Conservation (phyloP, 768 basidiomycete genomes). For the Gautieria morchelliformis region DNA sequence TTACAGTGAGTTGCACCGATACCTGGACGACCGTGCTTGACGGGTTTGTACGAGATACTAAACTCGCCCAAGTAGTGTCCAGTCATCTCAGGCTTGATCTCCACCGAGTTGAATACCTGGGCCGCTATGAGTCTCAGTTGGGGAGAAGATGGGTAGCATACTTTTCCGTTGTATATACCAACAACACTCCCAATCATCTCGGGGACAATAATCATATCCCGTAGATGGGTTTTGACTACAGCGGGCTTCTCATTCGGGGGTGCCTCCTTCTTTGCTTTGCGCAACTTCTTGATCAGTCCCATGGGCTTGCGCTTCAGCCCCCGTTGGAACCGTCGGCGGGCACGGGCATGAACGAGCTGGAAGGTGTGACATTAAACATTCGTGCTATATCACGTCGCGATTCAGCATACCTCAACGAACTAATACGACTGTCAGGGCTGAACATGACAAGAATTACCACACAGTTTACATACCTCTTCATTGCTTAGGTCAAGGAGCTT, state of each 20-base stretch:
- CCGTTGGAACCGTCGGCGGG: conserved; percentile 96
- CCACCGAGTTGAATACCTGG: conserved; percentile 89
- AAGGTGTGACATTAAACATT: conserved; percentile 5
- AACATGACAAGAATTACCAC: not conserved
- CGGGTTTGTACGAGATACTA: conserved; percentile 94
- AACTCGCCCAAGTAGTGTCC: conserved; percentile 99
- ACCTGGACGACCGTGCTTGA: conserved; percentile 99
- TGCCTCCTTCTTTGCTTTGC: conserved; percentile 99
- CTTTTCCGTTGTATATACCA: conserved; percentile 98
- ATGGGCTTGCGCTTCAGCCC: conserved; percentile 98
- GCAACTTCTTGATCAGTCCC: conserved; percentile 98
- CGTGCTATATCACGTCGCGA: not conserved
- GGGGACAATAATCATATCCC: conserved; percentile 99
- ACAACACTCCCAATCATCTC: conserved; percentile 99
- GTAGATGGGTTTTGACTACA: conserved; percentile 97
- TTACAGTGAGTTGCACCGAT: conserved; percentile 88
- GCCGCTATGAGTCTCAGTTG: not conserved
- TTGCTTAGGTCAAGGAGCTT: conserved; percentile 95
- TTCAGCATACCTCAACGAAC: conserved; percentile 67
- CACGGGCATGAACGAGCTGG: conserved; percentile 96
- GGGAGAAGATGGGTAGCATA: conserved; percentile 23
- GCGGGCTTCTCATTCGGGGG: conserved; percentile 97
- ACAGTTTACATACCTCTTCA: conserved; percentile 65
- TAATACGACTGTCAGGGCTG: conserved; percentile 19
- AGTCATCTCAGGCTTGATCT: conserved; percentile 99